Base-by-base conservation (phyloP, 257 asterid species). In the Jacaranda copaia region DNA sequence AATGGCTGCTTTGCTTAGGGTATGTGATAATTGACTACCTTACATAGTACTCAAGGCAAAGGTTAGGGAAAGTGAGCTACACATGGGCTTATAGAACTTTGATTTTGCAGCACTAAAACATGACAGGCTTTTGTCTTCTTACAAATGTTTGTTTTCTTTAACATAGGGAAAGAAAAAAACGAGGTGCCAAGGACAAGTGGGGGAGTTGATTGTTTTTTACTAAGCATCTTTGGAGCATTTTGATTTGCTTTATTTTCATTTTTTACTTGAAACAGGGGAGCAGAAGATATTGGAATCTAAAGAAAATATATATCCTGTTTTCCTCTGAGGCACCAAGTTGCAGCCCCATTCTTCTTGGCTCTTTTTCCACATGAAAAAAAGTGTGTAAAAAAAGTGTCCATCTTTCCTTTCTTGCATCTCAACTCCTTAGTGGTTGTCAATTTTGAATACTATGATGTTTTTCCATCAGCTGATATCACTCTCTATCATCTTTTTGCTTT, bases 201-300 rank as follows among this genome's bases (percentile, higher is more conserved):
- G 86, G 59, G 60, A 42, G 60, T 72, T 58, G 87, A 83, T 85
- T 84, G 57, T 77, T 66, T 74, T 84, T 81, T 77, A 79, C 80
- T 16, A 39, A 68, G 71, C 81, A 68, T 68, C 65, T 85, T 83
- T 81, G 71, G 67, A 73, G 66, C 59, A 75, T 80, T 76, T 73
- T 58, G 73, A 72, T 77, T 81, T 72, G 38, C 20, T 79, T 86
- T 72, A 70, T 77, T 52, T 52, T 72, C 67, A 60, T 38, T 71
- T 78, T 73, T 83, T 82, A 76, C 87, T 71, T 13, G 60, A 80
- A 81, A 76, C 73, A 66, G 79, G 77, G 75, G 61, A 51, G 80
- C 86, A 72, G 48, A 80, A 80, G 88, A 73, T 77, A 53, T 80
- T 88, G 93, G 86, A 83, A 78, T 78, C 77, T 69, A 78, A 79